phyloP scores from a whole-genome alignment of 1,139 yeast genomes.

The Magnusiomyces tetraspermus region DNA sequence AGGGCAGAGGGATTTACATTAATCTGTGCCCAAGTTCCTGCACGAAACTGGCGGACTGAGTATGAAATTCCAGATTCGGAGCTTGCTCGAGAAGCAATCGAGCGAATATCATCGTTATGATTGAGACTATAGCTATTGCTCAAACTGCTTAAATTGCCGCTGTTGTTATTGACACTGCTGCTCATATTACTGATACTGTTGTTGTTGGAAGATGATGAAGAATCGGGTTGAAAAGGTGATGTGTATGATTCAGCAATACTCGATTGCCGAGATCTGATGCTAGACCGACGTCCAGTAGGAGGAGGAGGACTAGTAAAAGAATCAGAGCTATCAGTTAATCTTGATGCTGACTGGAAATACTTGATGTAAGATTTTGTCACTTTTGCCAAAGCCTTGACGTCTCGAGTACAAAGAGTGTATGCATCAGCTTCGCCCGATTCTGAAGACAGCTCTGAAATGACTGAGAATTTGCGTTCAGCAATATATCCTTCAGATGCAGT shows the following conservation, averaged over 20 bases:
- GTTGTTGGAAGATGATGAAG: too few relatives aligned
- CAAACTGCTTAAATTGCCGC: background rate
- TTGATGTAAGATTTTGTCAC: conserved; percentile 10
- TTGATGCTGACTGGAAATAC: conserved; percentile 5
- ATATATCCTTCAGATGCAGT: background rate
- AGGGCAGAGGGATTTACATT: conserved; percentile 4
- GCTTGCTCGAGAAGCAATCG: conserved; percentile 2
- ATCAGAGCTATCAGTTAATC: background rate
- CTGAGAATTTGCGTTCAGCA: conserved; percentile 9
- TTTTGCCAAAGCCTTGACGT: conserved; percentile 7
- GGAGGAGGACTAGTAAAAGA: background rate
- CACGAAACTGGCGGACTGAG: conserved; percentile 21
- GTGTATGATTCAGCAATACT: too few relatives aligned
- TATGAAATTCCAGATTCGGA: conserved; percentile 10
- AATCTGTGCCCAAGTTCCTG: conserved; percentile 22
- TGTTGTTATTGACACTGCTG: too few relatives aligned
- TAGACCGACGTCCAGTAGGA: background rate
- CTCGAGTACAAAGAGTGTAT: conserved; percentile 10
- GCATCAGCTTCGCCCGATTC: conserved; percentile 13
- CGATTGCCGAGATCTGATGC: background rate
- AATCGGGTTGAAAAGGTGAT: too few relatives aligned
- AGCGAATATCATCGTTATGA: background rate
- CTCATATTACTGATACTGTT: too few relatives aligned
- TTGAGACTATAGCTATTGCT: background rate
- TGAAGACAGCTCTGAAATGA: conserved; percentile 13